Conservation (phyloP, 768 basidiomycete genomes). For the Boletus rex-veris region DNA sequence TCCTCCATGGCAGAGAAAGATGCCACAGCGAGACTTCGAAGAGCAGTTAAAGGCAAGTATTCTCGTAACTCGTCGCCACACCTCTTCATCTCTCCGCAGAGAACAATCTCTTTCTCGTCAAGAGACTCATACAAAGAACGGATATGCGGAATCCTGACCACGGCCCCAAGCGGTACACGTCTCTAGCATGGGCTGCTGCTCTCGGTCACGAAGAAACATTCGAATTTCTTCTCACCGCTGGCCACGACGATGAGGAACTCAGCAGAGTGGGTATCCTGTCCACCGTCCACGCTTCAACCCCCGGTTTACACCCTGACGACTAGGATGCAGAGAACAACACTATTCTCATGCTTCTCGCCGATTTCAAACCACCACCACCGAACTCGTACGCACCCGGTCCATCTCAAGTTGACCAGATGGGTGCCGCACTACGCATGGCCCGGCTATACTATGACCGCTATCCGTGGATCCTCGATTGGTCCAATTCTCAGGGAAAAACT, state of each 20-base stretch:
- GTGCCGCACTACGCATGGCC: conserved; percentile 82
- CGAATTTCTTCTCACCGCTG: conserved; percentile 79
- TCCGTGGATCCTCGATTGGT: conserved; percentile 87
- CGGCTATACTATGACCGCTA: conserved; percentile 83
- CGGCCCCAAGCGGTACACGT: conserved; percentile 71
- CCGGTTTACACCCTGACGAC: conserved; percentile 16
- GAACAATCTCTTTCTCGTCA: conserved; percentile 92
- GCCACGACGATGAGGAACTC: conserved; percentile 92
- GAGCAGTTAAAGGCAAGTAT: conserved; percentile 70
- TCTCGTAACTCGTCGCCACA: background rate
- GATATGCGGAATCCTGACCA: conserved; percentile 92
- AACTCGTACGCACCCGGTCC: conserved; percentile 46
- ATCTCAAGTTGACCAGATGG: conserved; percentile 58
- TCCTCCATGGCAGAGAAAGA: conserved; percentile 78
- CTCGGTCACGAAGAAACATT: conserved; percentile 91
- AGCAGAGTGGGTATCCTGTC: conserved; percentile 62
- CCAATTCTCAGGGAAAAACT: conserved; percentile 85
- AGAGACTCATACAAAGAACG: conserved; percentile 77
- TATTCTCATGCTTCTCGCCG: conserved; percentile 89
- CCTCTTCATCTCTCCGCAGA: conserved; percentile 47
- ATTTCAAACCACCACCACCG: conserved; percentile 55
- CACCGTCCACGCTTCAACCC: conserved; percentile 3
- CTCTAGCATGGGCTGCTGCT: conserved; percentile 87
- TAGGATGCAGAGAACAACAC: conserved; percentile 94
- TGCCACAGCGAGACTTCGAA: conserved; percentile 65